Conservation (phyloP, 352 stramenopile genomes). For the Elongisporangium prolatum region DNA sequence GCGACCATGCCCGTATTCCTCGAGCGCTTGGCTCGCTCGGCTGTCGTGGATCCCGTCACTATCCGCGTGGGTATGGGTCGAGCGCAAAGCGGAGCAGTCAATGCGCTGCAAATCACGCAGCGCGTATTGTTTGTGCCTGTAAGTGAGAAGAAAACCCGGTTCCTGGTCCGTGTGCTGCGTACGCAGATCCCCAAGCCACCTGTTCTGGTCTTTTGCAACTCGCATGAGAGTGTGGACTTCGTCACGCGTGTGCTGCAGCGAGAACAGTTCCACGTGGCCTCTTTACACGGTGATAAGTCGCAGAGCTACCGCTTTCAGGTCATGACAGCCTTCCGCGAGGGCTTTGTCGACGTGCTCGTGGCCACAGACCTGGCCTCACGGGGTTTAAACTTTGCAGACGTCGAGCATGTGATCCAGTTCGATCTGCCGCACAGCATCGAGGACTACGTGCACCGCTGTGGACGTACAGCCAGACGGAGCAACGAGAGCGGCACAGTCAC, state of each 20-base stretch:
- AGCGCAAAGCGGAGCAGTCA: constrained; percentile 17
- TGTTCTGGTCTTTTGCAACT: constrained; percentile 97
- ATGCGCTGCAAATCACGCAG: constrained; percentile 87
- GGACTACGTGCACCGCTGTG: constrained; percentile 89
- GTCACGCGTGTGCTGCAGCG: constrained; percentile 91
- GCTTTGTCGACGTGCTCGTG: constrained; percentile 78
- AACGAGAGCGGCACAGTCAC: constrained; percentile 26
- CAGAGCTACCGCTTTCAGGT: constrained; percentile 54
- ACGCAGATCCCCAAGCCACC: constrained; percentile 79
- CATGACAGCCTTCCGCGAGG: constrained; percentile 37
- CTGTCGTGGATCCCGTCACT: constrained; percentile 91
- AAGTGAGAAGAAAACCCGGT: constrained; percentile 32
- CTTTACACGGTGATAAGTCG: constrained; percentile 92
- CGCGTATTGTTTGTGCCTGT: constrained; percentile 63
- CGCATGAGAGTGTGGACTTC: constrained; percentile 91
- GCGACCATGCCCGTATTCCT: constrained; percentile 92
- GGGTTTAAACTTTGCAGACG: constrained; percentile 84
- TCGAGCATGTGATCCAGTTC: constrained; percentile 85
- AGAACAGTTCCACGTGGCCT: constrained; percentile 93
- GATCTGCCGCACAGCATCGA: constrained; percentile 91
- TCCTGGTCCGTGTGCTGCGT: constrained; percentile 46
- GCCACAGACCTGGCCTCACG: constrained; percentile 88
- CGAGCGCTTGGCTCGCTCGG: constrained; percentile 87
- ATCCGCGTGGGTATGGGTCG: constrained; percentile 83
- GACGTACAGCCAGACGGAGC: constrained; percentile 48